Evolutionary conservation across 1,284 basidiomycete genomes (phyloP).

Genomic region (Microbotryum silenes-acaulis): DNA sequence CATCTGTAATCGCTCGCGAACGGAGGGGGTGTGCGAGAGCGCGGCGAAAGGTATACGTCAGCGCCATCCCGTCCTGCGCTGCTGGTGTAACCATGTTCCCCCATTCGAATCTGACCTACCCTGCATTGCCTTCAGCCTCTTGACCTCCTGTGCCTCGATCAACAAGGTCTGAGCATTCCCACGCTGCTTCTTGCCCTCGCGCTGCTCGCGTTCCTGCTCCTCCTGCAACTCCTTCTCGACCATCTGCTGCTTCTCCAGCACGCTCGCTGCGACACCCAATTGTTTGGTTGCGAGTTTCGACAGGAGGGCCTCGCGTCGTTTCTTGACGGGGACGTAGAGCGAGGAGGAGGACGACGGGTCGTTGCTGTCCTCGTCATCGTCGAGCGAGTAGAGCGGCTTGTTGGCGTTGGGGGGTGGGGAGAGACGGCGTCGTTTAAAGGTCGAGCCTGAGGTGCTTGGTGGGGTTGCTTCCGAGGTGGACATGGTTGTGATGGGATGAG

Average conservation of each 20-base stretch:
- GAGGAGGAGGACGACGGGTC: neutral
- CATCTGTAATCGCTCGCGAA: slow-evolving; percentile 50
- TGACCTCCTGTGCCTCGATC: slow-evolving; percentile 86
- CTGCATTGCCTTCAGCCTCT: slow-evolving; percentile 66
- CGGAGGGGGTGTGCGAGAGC: too few species aligned
- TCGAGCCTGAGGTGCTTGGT: neutral
- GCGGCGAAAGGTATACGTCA: neutral
- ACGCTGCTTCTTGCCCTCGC: slow-evolving; percentile 60
- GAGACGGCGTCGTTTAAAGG: slow-evolving; percentile 14
- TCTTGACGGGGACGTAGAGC: slow-evolving; percentile 72
- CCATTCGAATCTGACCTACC: slow-evolving; percentile 47
- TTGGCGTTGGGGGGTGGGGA: slow-evolving; percentile 15
- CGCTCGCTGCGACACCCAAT: slow-evolving; percentile 13
- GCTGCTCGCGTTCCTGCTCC: slow-evolving; percentile 64
- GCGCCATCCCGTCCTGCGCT: too few species aligned
- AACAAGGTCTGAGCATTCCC: slow-evolving; percentile 70
- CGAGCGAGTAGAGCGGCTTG: slow-evolving; percentile 14
- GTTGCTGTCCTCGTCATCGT: slow-evolving; percentile 13
- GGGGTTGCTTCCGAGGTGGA: neutral
- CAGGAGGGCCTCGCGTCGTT: slow-evolving; percentile 72
- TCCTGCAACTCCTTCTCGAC: slow-evolving; percentile 54
- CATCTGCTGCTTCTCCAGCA: slow-evolving; percentile 34
- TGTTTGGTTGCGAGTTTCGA: slow-evolving; percentile 55
- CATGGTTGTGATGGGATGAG: neutral
- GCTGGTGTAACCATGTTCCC: too few species aligned